A percentile compares a stretch with the other conserved stretches of the same genome.
Conservation (phyloP, 2,329 filamentous ascomycete species). For the Stylonectria norvegica region DNA sequence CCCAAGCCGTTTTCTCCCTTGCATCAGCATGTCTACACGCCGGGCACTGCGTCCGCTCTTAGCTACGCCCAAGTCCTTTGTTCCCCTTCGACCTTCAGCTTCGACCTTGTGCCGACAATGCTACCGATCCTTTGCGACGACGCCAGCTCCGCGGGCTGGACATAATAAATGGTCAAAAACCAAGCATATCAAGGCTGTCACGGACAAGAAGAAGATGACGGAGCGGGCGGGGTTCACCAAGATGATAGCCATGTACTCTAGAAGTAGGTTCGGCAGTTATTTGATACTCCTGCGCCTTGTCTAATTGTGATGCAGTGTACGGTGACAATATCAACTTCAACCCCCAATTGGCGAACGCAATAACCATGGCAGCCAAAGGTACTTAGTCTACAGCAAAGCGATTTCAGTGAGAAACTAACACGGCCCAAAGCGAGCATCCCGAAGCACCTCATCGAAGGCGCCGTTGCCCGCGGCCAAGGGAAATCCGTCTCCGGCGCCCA, state of each 20-base stretch:
- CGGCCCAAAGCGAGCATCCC: conserved; percentile 63
- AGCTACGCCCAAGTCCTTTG: conserved; percentile 7
- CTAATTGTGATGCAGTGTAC: conserved; percentile 53
- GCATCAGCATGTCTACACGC: conserved; percentile 14
- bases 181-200: conserved; percentile 87
- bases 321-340: conserved; percentile 73
- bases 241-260: conserved; percentile 71
- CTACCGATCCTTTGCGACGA: conserved; percentile 47
- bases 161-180: conserved; percentile 97
- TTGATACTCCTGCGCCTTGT: conserved; percentile 6
- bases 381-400: conserved; percentile 16
- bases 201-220: conserved; percentile 74
- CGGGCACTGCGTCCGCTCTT: conserved; percentile 16
- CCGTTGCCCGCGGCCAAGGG: conserved; percentile 86
- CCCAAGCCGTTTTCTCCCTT: neutral
- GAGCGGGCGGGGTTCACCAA: conserved; percentile 66
- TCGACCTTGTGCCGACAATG: conserved; percentile 44
- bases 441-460: conserved; percentile 78
- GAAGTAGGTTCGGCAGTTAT: conserved; percentile 48
- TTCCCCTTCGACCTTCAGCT: conserved; percentile 6
- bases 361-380: conserved; percentile 77
- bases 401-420: conserved; percentile 2
- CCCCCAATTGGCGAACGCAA: conserved; percentile 67
- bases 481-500: conserved; percentile 68
- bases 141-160: conserved; percentile 53